These are phyloP conservation scores for Vachellia collinsii DNA, from an alignment of 306 rosid genomes.

Conservation along the genomic window DNA sequence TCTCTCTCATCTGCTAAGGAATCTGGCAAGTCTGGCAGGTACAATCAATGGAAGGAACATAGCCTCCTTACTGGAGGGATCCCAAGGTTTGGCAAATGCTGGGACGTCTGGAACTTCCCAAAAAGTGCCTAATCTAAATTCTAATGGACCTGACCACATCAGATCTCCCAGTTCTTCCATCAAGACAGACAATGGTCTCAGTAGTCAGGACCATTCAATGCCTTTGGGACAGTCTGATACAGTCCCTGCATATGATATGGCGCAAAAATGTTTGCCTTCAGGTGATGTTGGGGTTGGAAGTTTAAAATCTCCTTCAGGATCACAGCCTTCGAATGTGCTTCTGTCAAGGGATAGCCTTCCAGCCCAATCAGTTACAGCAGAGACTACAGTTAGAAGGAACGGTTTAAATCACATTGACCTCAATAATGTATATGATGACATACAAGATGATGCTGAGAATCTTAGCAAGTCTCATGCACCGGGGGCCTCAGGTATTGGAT, in stretches of 20 bases:
- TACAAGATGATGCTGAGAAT: slow-evolving; percentile 48
- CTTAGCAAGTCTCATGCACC: slow-evolving; percentile 41
- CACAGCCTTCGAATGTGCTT: slow-evolving; percentile 32
- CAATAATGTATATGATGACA: slow-evolving; percentile 56
- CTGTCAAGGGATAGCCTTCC: slow-evolving; percentile 41
- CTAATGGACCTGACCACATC: slow-evolving; percentile 44
- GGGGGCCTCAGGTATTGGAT: slow-evolving; percentile 39
- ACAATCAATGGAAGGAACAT: slow-evolving; percentile 56
- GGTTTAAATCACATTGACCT: slow-evolving; percentile 61
- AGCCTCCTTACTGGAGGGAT: slow-evolving; percentile 60
- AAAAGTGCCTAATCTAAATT: slow-evolving; percentile 47
- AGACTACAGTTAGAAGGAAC: slow-evolving; percentile 39
- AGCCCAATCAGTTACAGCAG: slow-evolving; percentile 38
- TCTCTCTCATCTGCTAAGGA: slow-evolving; percentile 63
- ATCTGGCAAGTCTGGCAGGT: slow-evolving; percentile 61
- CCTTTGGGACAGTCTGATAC: slow-evolving; percentile 39
- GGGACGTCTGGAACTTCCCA: slow-evolving; percentile 48
- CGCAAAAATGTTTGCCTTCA: slow-evolving; percentile 45
- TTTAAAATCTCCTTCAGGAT: slow-evolving; percentile 43
- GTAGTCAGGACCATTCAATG: slow-evolving; percentile 34
- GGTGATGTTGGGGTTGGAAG: slow-evolving; percentile 41
- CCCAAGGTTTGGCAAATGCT: slow-evolving; percentile 55
- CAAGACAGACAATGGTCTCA: slow-evolving; percentile 39
- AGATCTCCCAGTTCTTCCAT: slow-evolving; percentile 49
- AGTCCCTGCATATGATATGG: slow-evolving; percentile 38